phyloP scores from a whole-genome alignment of 257 asterid species.

The Salvia miltiorrhiza region DNA sequence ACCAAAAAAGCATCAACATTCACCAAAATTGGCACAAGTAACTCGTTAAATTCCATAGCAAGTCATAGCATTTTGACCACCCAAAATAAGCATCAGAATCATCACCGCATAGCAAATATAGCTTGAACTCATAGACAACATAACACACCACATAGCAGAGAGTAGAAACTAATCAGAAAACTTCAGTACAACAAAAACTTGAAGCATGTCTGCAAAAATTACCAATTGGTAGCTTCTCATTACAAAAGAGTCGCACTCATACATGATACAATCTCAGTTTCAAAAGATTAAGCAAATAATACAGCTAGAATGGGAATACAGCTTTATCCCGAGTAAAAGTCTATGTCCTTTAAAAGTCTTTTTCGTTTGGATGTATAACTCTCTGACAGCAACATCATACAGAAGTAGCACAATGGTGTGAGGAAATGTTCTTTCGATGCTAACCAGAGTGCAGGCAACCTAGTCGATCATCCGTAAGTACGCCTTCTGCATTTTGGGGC shows the following conservation, averaged over 20 bases:
- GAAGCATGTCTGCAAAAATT: background rate
- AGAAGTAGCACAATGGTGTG: background rate
- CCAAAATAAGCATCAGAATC: too few species aligned
- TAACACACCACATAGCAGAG: too few species aligned
- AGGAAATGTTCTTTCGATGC: background rate
- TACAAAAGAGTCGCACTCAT: background rate
- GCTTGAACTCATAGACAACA: too few species aligned
- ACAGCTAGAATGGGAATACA: background rate
- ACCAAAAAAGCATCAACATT: background rate
- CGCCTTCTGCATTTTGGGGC: conserved; percentile 17
- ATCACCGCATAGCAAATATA: too few species aligned
- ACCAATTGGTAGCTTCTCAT: background rate
- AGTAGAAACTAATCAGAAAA: background rate
- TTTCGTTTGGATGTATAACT: background rate
- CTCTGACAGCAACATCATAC: background rate
- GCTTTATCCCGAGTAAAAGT: background rate
- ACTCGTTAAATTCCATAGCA: too few species aligned
- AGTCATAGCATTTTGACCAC: too few species aligned
- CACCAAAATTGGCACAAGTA: too few species aligned
- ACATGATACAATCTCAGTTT: background rate
- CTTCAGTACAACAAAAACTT: background rate
- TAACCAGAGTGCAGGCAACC: conserved; percentile 5
- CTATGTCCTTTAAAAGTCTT: background rate
- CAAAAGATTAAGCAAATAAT: background rate
- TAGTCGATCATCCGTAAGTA: background rate